Evolutionary conservation across 371 early-diverging fungal species (phyloP).

Genomic region (Syncephalastrum sp.): DNA sequence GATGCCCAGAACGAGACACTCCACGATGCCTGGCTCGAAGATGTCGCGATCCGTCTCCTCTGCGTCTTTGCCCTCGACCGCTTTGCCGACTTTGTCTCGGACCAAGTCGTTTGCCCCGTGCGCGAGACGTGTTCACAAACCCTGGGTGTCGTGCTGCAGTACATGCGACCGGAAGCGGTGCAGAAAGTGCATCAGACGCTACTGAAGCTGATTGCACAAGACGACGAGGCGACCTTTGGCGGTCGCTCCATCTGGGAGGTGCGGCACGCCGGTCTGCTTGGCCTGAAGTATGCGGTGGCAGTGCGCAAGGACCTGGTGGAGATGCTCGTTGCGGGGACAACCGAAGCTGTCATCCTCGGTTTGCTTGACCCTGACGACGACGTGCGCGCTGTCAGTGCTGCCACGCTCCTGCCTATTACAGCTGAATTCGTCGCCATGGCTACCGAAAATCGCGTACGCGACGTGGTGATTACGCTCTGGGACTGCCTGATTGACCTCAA

Average conservation of each 20-base stretch:
- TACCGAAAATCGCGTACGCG: constrained; percentile 58
- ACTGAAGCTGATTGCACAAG: constrained; percentile 62
- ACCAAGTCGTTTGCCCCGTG: constrained; percentile 94
- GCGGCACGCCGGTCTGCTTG: constrained; percentile 91
- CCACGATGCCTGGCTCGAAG: constrained; percentile 84
- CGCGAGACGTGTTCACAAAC: constrained; percentile 96
- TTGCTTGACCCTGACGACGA: constrained; percentile 89
- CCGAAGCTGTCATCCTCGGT: constrained; percentile 56
- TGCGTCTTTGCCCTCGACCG: constrained; percentile 94
- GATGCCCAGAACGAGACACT: constrained; percentile 61
- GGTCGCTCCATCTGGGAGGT: constrained; percentile 84
- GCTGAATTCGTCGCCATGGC: constrained; percentile 72
- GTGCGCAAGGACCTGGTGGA: constrained; percentile 85
- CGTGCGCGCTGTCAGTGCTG: constrained; percentile 89
- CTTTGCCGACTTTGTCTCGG: constrained; percentile 96
- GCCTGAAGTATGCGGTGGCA: constrained; percentile 94
- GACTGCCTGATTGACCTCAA: constrained; percentile 77
- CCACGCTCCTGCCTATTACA: constrained; percentile 87
- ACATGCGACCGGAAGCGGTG: constrained; percentile 57
- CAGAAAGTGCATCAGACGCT: constrained; percentile 54
- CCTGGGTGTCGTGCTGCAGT: constrained; percentile 81
- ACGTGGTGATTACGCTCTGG: constrained; percentile 83
- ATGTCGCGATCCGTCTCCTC: constrained; percentile 82
- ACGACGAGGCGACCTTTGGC: constrained; percentile 38
- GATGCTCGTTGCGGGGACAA: constrained; percentile 62